Percentiles rank a stretch among this genome's conserved stretches.
phyloP scores from a whole-genome alignment of 2,329 filamentous ascomycete genomes.

The Alternaria conjuncta region DNA sequence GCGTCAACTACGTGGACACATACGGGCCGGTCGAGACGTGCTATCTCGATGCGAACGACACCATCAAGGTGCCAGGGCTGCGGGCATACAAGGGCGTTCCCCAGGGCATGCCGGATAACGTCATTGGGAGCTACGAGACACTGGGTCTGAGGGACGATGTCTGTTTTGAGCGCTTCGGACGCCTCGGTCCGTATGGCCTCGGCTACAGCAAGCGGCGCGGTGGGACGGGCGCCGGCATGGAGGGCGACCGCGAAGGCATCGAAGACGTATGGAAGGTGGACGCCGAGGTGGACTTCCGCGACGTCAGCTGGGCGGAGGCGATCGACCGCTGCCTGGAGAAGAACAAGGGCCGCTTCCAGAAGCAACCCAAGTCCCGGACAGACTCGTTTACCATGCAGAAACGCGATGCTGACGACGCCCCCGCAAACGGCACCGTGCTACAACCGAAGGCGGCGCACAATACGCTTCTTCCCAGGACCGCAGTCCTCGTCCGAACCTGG shows the following conservation, averaged over 20 bases:
- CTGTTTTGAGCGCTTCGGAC: conserved; percentile 91
- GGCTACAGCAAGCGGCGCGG: conserved; percentile 82
- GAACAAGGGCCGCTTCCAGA: conserved; percentile 73
- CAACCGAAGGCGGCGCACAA: conserved; percentile 38
- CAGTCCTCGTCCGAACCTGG: conserved; percentile 83
- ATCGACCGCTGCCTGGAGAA: conserved; percentile 75
- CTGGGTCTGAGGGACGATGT: conserved; percentile 81
- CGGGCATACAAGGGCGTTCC: conserved; percentile 80
- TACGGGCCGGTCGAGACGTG: conserved; percentile 73
- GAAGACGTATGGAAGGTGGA: conserved; percentile 76
- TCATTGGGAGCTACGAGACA: conserved; percentile 85
- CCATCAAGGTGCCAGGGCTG: conserved; percentile 70
- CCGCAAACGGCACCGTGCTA: conserved; percentile 19
- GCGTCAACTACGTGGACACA: conserved; percentile 61
- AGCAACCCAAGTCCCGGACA: conserved; percentile 41
- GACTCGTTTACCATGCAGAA: conserved; percentile 52
- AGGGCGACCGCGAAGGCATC: conserved; percentile 82
- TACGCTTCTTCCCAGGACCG: conserved; percentile 65
- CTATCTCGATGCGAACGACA: conserved; percentile 74
- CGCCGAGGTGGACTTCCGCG: conserved; percentile 76
- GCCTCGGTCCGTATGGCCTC: conserved; percentile 86
- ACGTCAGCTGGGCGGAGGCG: conserved; percentile 78
- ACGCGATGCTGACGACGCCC: conserved; percentile 3
- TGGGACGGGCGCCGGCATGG: conserved; percentile 82
- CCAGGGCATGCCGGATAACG: conserved; percentile 81